Evolutionary conservation across 192 early-diverging fungal genomes (phyloP), one percentile per base, ranked within the genome.

Genomic region (Backusella tuberculispora): DNA sequence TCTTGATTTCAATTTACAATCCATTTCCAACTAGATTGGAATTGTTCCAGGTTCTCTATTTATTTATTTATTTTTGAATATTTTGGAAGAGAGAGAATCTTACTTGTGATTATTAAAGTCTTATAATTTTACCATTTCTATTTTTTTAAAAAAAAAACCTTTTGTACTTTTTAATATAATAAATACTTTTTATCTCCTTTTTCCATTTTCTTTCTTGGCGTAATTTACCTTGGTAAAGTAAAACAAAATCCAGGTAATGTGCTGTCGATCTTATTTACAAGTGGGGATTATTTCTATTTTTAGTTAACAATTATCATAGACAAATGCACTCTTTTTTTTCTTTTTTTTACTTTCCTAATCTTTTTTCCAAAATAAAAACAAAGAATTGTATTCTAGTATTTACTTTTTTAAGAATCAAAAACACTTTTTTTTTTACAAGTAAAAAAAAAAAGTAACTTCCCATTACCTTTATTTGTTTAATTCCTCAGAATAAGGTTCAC

Each of bases 371-470:
- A 10, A 24, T 56, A 24, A 3, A 24, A 12, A 0, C 13, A 45
- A 56, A 50, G 7, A 17, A 48, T 21, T 1, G 50, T 56, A 12
- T n/a, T 38, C 9, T 34, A 38, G 4, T 21, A 42, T 43, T 43
- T 12, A 17, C n/a, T 66, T 42, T 66, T 43, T 43, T 6, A 3
- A 26, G 4, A 37, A 37, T 37, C n/a, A n/a, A n/a, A n/a, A n/a
- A n/a, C n/a, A n/a, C n/a, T 24, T 66, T 40, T 65, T 66, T 42
- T 38, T 67, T 67, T 67, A n/a, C 41, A 41, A 19, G 15, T 67
- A 42, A 67, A 67, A 67, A 67, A 43, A 67, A 40, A 38, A 41
- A 66, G 9, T 1, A 66, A 6, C 66, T 21, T 17, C 21, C 40
- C 21, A 3, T 24, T 21, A 24, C n/a, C n/a, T 41, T 67, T 40